phyloP scores from a whole-genome alignment of 345 rosid species.

The Passiflora organensis region DNA sequence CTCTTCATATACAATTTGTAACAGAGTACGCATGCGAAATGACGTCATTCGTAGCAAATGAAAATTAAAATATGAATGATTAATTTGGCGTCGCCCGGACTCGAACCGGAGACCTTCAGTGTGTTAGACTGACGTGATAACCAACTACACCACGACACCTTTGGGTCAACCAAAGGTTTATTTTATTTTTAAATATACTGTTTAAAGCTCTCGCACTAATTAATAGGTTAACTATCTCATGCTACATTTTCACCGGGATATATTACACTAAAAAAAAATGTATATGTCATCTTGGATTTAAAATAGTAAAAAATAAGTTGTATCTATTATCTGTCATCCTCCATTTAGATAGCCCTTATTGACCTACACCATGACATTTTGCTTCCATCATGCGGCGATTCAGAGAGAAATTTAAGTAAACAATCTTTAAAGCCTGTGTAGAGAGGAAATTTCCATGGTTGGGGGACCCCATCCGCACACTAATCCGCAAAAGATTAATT shows the following conservation, averaged over 20 bases:
- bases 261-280: no score
- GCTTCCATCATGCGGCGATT: no score
- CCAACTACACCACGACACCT: conserved; percentile 99
- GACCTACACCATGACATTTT: no score
- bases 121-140: conserved; percentile 99
- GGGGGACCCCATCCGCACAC: no score
- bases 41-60: not conserved
- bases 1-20: not conserved
- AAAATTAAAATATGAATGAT: no score
- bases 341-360: not conserved
- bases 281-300: no score
- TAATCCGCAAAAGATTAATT: no score
- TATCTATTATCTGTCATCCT: not conserved
- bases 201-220: not conserved
- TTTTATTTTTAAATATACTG: no score
- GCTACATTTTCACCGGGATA: not conserved
- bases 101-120: conserved; percentile 98
- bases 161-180: not conserved
- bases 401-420: no score
- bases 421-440: no score
- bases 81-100: conserved; percentile 82
- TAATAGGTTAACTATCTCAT: not conserved
- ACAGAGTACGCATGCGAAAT: not conserved
- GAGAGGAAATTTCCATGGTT: no score
- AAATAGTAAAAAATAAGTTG: not conserved